Percentiles rank a stretch among this genome's conserved stretches.
Evolutionary conservation across 2,329 filamentous ascomycete genomes (phyloP).

Genomic region (Tolypocladium amazonense): DNA sequence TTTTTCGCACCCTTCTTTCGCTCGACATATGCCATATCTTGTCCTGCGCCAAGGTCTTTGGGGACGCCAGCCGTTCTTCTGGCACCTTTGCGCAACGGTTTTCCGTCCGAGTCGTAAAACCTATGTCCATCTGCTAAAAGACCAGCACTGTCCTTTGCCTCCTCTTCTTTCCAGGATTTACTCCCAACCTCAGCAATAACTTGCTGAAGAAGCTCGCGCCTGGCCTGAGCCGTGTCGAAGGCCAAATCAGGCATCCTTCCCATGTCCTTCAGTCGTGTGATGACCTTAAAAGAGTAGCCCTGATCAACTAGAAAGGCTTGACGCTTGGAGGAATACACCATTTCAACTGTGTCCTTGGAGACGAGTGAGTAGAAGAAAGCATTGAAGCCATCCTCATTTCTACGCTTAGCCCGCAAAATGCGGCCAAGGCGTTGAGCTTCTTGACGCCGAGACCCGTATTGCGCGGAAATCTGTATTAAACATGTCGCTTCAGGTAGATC

Average conservation of each 20-base stretch:
- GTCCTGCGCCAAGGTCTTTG: neutral
- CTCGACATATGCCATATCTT: neutral
- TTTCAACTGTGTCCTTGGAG: neutral
- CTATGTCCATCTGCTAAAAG: neutral
- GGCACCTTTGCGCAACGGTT: neutral
- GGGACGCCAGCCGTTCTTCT: neutral
- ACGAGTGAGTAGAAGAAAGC: neutral
- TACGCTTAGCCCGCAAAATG: neutral
- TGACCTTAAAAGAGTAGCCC: neutral
- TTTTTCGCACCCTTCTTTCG: neutral
- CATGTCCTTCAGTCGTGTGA: neutral
- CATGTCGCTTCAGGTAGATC: neutral
- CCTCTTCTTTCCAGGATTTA: neutral
- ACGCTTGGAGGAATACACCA: neutral
- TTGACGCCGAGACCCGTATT: neutral
- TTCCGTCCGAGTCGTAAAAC: neutral
- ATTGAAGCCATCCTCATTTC: neutral
- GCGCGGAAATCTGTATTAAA: neutral
- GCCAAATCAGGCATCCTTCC: neutral
- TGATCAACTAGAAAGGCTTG: neutral
- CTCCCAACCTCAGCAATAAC: neutral
- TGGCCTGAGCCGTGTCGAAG: neutral
- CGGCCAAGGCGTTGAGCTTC: neutral
- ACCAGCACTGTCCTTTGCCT: neutral
- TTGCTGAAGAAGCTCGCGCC: neutral